These are phyloP conservation scores for Russula abietina DNA, from an alignment of 768 basidiomycete genomes.

Conservation along the genomic window DNA sequence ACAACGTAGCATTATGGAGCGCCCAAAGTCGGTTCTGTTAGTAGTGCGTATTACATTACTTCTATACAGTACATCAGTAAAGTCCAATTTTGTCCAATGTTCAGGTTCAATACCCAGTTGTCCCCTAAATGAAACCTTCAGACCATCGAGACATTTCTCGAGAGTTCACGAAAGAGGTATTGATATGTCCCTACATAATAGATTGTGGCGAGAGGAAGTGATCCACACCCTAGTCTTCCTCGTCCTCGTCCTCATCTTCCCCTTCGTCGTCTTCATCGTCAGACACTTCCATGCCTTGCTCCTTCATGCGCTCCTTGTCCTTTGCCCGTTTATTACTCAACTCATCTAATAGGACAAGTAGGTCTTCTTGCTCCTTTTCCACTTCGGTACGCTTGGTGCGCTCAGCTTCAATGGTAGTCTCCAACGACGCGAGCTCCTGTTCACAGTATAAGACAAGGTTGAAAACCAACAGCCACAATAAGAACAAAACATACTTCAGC, in stretches of 20 bases:
- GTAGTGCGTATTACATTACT: not conserved
- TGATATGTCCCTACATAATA: not conserved
- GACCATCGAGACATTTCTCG: not conserved
- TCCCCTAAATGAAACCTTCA: not conserved
- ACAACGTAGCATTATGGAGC: not conserved
- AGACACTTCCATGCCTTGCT: conserved; percentile 77
- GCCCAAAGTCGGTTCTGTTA: not conserved
- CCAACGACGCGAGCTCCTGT: conserved; percentile 43
- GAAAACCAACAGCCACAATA: not conserved
- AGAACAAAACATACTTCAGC: conserved; percentile 11
- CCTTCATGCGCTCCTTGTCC: conserved; percentile 75
- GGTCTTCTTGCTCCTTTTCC: conserved; percentile 95
- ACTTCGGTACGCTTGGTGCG: conserved; percentile 70
- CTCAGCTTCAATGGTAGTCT: conserved; percentile 48
- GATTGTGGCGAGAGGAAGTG: not conserved
- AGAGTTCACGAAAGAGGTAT: not conserved
- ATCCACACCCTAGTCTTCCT: conserved; percentile 1
- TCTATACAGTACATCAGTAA: not conserved
- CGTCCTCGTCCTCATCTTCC: conserved; percentile 31
- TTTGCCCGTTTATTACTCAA: conserved; percentile 74
- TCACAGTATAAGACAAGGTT: not conserved
- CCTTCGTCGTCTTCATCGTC: conserved; percentile 83
- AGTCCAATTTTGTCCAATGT: not conserved
- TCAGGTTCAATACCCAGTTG: not conserved
- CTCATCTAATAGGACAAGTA: conserved; percentile 90